Evolutionary conservation across 306 rosid species (phyloP), one percentile per base, ranked within the genome.

Genomic region (Cucurbita argyrosperma): DNA sequence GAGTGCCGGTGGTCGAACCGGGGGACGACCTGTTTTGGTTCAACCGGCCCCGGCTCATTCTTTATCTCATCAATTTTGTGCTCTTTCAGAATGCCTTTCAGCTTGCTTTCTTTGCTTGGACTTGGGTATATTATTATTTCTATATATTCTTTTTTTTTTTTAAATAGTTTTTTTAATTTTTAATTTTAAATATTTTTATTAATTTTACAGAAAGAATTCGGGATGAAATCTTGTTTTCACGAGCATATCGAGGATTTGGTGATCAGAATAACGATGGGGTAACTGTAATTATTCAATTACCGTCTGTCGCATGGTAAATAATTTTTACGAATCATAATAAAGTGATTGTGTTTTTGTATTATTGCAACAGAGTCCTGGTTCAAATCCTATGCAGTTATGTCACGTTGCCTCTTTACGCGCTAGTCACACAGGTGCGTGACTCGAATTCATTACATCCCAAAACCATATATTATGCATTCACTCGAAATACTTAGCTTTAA

Each of bases 11-110:
- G 79, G 99, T 94, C 6, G 87, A 90, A 49, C 96, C 82, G 1
- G 95, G 95, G 4, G 97, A 94, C 66, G 74, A 91, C 63, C 89
- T 87, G 56, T 94, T 94, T 71, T 94, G 99, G 97, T 91, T 94
- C 52, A 85, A 84, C 51, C 75, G 86, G 12, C 99, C 99, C 10
- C 72, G 79, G 1, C 88, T 90, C 64, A 74, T 91, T 64, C 99
- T 94, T 69, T 81, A 77, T 79, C 92, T 94, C 35, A 89, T 94
- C 59, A 88, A 91, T 69, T 94, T 90, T 51, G 95, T 88, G 9
- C 96, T 91, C 61, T 94, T 94, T 84, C 97, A 76, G 14, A 76
- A 76, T 38, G 71, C 78, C 3, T 76, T 76, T 21, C 78, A 76
- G 52, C 49, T 76, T 9, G 78, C 78, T n/a, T 76, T 61, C 64